Evolutionary conservation across 352 stramenopile genomes (phyloP).

Genomic region (Globisporangium megalacanthum): DNA sequence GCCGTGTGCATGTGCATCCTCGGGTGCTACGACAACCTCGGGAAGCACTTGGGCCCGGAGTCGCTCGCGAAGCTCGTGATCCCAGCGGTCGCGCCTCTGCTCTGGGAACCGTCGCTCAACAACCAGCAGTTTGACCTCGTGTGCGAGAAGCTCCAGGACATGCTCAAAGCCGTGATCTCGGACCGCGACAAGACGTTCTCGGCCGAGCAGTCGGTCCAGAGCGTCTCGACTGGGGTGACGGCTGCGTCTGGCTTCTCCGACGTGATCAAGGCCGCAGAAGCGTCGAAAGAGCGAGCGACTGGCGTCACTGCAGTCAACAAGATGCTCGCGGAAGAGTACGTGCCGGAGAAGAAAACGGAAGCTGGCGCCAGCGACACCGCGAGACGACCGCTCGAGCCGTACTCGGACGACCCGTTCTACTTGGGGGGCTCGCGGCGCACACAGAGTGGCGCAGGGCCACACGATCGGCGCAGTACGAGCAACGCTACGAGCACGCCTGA

Average conservation of each 20-base stretch:
- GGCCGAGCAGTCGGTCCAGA: slow-evolving; percentile 62
- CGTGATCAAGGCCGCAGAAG: slow-evolving; percentile 58
- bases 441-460: slow-evolving; percentile 30
- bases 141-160: slow-evolving; percentile 84
- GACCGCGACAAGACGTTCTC: slow-evolving; percentile 78
- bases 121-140: slow-evolving; percentile 83
- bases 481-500: slow-evolving; percentile 23
- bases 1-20: slow-evolving; percentile 86
- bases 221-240: slow-evolving; percentile 50
- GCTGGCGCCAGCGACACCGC: slow-evolving; percentile 14
- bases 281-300: slow-evolving; percentile 52
- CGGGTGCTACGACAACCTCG: slow-evolving; percentile 84
- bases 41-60: slow-evolving; percentile 81
- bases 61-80: slow-evolving; percentile 82
- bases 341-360: slow-evolving; percentile 36
- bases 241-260: slow-evolving; percentile 62
- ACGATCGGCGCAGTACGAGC: slow-evolving; percentile 19
- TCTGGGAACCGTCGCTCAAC: slow-evolving; percentile 78
- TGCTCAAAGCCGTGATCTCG: slow-evolving; percentile 83
- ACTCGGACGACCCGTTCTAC: slow-evolving; percentile 78
- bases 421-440: slow-evolving; percentile 42
- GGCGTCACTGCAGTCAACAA: slow-evolving; percentile 71
- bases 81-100: slow-evolving; percentile 65
- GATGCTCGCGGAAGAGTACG: slow-evolving; percentile 76
- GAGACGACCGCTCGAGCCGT: slow-evolving; percentile 45